Conservation (phyloP, 768 basidiomycete species). For the Suillus variegatus region DNA sequence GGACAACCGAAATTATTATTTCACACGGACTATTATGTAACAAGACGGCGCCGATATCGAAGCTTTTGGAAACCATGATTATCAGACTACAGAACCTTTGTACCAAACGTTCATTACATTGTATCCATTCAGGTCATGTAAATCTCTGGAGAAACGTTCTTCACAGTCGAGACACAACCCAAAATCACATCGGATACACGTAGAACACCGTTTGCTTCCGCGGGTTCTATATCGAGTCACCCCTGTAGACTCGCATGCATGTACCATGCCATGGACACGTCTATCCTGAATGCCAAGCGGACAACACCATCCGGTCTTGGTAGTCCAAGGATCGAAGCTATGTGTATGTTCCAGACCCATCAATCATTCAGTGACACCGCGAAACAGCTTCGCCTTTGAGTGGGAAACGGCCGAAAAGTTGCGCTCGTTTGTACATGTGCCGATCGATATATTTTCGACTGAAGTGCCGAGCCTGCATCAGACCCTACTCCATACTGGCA, state of each 20-base stretch:
- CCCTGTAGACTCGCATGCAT: not conserved
- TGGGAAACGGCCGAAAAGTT: not conserved
- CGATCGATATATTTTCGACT: no score
- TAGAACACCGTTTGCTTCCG: not conserved
- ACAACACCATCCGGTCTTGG: not conserved
- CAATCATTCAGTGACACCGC: no score
- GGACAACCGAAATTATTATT: not conserved
- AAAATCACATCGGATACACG: not conserved
- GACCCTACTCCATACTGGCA: not conserved
- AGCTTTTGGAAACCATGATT: no score
- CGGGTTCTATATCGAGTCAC: not conserved
- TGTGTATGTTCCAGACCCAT: not conserved
- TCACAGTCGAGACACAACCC: not conserved
- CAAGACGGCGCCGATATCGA: no score
- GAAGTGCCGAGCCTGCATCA: no score
- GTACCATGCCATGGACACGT: not conserved
- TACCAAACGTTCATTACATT: no score
- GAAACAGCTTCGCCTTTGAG: no score
- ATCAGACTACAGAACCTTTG: no score
- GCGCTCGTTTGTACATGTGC: not conserved
- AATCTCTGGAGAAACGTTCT: not conserved
- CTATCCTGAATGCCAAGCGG: not conserved
- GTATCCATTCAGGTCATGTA: no score
- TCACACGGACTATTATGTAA: not conserved
- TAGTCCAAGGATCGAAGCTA: no score